These are phyloP conservation scores for Akanthomyces muscarius DNA, from an alignment of 2,329 filamentous ascomycete species.

Conservation along the genomic window DNA sequence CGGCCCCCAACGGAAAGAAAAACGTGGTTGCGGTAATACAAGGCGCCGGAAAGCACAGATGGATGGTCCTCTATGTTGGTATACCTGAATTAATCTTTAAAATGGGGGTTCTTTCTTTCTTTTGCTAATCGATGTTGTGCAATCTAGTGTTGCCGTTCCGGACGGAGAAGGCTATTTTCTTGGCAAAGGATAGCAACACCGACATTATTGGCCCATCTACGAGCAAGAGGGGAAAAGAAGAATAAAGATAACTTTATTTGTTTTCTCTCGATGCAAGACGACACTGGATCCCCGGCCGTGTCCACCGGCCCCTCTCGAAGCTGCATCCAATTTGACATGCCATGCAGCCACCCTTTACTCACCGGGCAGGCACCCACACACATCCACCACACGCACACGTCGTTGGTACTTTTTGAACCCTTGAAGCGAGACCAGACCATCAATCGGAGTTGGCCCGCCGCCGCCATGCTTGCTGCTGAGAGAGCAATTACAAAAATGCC, in stretches of 20 bases:
- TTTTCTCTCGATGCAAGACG: not conserved
- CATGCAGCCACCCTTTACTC: not conserved
- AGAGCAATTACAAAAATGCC: too few species aligned
- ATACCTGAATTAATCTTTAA: too few species aligned
- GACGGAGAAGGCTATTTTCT: not conserved
- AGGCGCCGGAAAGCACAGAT: too few species aligned
- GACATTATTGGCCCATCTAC: too few species aligned
- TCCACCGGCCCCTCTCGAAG: not conserved
- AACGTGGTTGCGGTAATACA: too few species aligned
- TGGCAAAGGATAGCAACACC: not conserved
- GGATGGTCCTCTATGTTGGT: too few species aligned
- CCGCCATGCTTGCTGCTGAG: too few species aligned
- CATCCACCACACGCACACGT: not conserved
- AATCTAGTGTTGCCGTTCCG: not conserved
- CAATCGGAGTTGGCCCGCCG: too few species aligned
- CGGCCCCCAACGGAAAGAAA: too few species aligned
- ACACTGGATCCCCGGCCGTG: not conserved
- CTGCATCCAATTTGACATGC: not conserved
- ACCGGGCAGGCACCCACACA: not conserved
- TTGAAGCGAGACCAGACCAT: too few species aligned
- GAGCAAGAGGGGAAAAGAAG: not conserved
- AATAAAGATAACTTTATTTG: not conserved
- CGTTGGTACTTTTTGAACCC: too few species aligned
- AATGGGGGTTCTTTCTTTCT: not conserved
- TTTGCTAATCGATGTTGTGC: slow-evolving; percentile 1